Evolutionary conservation across 2,329 filamentous ascomycete species (phyloP).

Genomic region (Trichoderma arundinaceum): DNA sequence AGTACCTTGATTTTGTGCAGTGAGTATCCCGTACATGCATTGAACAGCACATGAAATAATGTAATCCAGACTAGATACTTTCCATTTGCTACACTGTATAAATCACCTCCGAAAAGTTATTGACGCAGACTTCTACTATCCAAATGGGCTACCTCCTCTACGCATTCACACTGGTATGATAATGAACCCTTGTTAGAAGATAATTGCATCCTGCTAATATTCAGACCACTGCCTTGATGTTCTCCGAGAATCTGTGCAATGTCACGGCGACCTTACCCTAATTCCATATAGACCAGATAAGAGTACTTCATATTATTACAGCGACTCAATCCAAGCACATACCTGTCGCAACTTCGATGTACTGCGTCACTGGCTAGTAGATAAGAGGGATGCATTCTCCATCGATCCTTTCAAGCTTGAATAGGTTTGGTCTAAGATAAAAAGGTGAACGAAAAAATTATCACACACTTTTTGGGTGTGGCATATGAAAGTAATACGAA

Average conservation of each 20-base stretch:
- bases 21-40: neutral
- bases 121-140: conserved; percentile 2
- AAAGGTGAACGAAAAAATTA: too few species aligned
- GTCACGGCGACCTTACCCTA: neutral
- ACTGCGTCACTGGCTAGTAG: neutral
- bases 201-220: neutral
- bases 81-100: conserved; percentile 1
- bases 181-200: neutral
- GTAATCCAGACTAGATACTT: neutral
- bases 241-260: conserved; percentile 1
- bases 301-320: neutral
- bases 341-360: conserved; percentile 1
- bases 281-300: conserved; percentile 8
- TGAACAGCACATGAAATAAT: neutral
- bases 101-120: conserved; percentile 3
- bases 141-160: neutral
- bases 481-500: too few species aligned
- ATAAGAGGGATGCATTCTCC: neutral
- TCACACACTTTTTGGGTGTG: too few species aligned
- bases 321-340: neutral
- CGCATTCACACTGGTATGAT: neutral
- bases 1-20: conserved; percentile 7
- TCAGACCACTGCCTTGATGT: conserved; percentile 2
- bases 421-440: neutral
- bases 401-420: conserved; percentile 7